Conservation (phyloP, 257 asterid genomes). For the Ilex aquifolium region DNA sequence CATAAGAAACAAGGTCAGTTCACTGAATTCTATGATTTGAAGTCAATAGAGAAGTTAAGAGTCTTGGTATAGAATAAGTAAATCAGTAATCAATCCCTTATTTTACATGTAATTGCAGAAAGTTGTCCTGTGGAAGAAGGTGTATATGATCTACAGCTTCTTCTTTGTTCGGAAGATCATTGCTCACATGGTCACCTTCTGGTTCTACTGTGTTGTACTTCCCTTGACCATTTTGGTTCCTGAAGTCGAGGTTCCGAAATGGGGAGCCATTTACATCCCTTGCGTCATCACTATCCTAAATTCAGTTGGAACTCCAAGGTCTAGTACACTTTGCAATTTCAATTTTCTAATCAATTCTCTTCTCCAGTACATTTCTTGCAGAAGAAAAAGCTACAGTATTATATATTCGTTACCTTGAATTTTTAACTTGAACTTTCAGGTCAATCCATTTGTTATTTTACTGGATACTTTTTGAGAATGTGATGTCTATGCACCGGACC, state of each 20-base stretch:
- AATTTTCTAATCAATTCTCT: neutral
- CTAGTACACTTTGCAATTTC: neutral
- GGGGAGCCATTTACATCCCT: conserved; percentile 75
- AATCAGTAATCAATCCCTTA: neutral
- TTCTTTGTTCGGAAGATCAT: conserved; percentile 91
- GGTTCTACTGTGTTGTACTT: conserved; percentile 59
- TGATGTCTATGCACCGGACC: conserved; percentile 67
- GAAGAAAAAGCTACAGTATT: neutral
- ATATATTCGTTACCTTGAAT: too few species aligned
- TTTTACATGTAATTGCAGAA: neutral
- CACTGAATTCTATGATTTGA: too few species aligned
- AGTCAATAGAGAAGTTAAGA: neutral
- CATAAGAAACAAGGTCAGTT: conserved; percentile 39
- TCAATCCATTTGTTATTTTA: conserved; percentile 50
- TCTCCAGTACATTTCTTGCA: too few species aligned
- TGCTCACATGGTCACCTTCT: conserved; percentile 89
- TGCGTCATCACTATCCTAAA: conserved; percentile 62
- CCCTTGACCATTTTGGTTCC: conserved; percentile 56
- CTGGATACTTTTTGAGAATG: conserved; percentile 70
- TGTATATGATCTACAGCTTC: conserved; percentile 96
- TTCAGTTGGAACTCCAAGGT: conserved; percentile 76
- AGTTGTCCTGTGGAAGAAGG: conserved; percentile 63
- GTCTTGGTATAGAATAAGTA: neutral
- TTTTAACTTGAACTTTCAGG: conserved; percentile 22
- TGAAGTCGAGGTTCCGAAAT: conserved; percentile 61